A percentile compares a stretch with the other conserved stretches of the same genome.
These are phyloP conservation scores for Colletotrichum siamense DNA, from an alignment of 2,329 filamentous ascomycete genomes.

Conservation along the genomic window DNA sequence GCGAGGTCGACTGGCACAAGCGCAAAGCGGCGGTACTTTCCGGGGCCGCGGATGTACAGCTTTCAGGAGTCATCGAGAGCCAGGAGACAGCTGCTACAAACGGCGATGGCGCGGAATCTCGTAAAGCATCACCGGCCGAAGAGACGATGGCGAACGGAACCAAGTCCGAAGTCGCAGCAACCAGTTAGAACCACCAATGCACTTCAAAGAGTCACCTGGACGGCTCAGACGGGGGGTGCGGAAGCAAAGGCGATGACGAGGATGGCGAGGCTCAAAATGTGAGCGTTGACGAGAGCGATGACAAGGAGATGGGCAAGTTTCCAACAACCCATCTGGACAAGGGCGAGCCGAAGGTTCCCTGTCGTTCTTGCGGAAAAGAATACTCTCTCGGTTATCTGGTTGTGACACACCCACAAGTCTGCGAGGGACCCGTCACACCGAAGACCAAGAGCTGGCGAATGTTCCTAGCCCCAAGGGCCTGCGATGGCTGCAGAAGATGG, in stretches of 20 bases:
- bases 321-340: not conserved
- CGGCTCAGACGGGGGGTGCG: not conserved
- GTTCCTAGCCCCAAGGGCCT: not conserved
- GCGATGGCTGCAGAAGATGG: not conserved
- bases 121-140: slow-evolving; percentile 23
- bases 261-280: not conserved
- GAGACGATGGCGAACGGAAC: slow-evolving; percentile 4
- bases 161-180: not conserved
- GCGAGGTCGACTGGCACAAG: slow-evolving; percentile 70
- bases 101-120: slow-evolving; percentile 28
- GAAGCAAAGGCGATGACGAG: not conserved
- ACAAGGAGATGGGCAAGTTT: not conserved
- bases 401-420: not conserved
- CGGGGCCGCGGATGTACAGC: slow-evolving; percentile 50
- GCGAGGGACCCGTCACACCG: not conserved
- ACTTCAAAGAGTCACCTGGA: not conserved
- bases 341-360: not conserved
- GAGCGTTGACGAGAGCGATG: not conserved
- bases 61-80: slow-evolving; percentile 36
- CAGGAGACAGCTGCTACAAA: slow-evolving; percentile 11
- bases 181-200: not conserved
- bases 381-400: not conserved
- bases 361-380: not conserved
- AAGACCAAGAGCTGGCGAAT: not conserved
- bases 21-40: slow-evolving; percentile 61